These are phyloP conservation scores for Zasmidium cellare DNA, from an alignment of 2,329 filamentous ascomycete genomes.

Conservation along the genomic window DNA sequence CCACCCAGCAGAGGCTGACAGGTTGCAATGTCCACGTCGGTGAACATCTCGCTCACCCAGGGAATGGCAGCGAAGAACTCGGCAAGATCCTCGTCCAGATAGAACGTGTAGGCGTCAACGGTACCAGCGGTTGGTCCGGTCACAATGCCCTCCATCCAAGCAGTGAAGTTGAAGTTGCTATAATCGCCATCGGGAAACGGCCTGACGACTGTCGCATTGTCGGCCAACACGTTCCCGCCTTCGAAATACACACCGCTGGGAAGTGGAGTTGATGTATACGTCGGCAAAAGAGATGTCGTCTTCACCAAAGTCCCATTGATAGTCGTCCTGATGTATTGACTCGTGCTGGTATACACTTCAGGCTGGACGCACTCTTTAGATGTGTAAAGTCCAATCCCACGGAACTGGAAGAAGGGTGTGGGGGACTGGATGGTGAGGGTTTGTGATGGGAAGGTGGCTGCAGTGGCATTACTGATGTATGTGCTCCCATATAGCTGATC, in stretches of 20 bases:
- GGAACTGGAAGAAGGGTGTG: slow-evolving; percentile 8
- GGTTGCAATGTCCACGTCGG: slow-evolving; percentile 1
- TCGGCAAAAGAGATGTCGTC: slow-evolving; percentile 5
- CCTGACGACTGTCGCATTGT: slow-evolving; percentile 4
- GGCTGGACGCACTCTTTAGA: background rate
- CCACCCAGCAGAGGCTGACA: slow-evolving; percentile 6
- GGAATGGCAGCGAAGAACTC: slow-evolving; percentile 7
- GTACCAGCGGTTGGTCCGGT: background rate
- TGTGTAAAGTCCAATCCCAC: slow-evolving; percentile 4
- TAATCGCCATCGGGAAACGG: slow-evolving; percentile 13
- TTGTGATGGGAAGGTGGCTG: slow-evolving; percentile 6
- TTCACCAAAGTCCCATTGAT: background rate
- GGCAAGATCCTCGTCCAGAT: slow-evolving; percentile 7
- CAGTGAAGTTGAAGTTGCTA: slow-evolving; percentile 14
- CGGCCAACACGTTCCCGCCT: background rate
- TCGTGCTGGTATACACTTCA: background rate
- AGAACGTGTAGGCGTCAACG: slow-evolving; percentile 12
- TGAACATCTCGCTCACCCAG: slow-evolving; percentile 4
- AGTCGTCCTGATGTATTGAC: slow-evolving; percentile 1
- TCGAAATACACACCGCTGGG: background rate
- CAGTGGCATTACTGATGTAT: slow-evolving; percentile 2
- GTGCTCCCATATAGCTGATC: slow-evolving; percentile 6
- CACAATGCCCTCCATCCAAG: slow-evolving; percentile 4
- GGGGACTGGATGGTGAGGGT: slow-evolving; percentile 6
- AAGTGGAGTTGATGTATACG: background rate